Conservation (phyloP, 2,329 filamentous ascomycete species). For the Cladosporium sp. region DNA sequence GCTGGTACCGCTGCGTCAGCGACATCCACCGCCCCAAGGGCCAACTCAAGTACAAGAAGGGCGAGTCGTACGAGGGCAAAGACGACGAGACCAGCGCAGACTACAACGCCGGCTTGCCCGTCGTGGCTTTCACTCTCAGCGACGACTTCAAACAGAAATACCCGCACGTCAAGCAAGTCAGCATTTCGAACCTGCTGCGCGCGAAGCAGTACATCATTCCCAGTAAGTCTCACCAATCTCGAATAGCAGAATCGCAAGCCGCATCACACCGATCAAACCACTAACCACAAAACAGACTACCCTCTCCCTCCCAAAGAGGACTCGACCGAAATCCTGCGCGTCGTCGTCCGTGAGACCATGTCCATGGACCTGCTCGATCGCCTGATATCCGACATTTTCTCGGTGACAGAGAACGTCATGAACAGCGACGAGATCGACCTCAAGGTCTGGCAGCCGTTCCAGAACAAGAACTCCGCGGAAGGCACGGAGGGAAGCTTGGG, state of each 20-base stretch:
- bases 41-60: conserved; percentile 45
- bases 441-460: conserved; percentile 48
- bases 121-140: conserved; percentile 67
- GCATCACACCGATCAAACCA: neutral
- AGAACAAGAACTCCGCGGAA: conserved; percentile 42
- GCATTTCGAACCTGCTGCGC: conserved; percentile 62
- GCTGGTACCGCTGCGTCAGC: conserved; percentile 66
- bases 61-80: conserved; percentile 45
- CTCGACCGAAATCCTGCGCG: conserved; percentile 65
- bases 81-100: conserved; percentile 57
- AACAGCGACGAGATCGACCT: conserved; percentile 56
- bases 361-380: conserved; percentile 67
- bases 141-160: conserved; percentile 63
- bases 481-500: conserved; percentile 45
- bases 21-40: conserved; percentile 64
- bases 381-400: conserved; percentile 62
- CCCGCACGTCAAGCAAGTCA: conserved; percentile 65
- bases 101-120: conserved; percentile 67
- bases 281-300: conserved; percentile 52
- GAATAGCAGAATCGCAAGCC: neutral
- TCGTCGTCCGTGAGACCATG: conserved; percentile 68
- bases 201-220: conserved; percentile 72
- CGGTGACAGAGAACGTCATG: conserved; percentile 64
- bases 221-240: conserved; percentile 44
- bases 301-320: conserved; percentile 64